Conservation (phyloP, 2,329 filamentous ascomycete species). For the Fusarium chlamydosporum region DNA sequence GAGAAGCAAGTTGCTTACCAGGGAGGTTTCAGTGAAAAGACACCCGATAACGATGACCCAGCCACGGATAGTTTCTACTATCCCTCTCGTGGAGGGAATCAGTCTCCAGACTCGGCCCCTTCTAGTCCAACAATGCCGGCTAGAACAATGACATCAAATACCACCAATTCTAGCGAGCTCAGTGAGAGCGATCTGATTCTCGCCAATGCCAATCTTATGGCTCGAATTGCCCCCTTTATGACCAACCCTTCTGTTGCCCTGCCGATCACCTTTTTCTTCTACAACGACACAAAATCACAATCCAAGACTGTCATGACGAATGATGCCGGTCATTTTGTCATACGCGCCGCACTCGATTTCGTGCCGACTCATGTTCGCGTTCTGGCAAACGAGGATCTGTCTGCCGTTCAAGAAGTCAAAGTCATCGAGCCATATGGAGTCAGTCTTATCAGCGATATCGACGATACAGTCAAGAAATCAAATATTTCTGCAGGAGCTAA, state of each 20-base stretch:
- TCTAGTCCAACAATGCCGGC: slow-evolving; percentile 60
- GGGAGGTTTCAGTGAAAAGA: slow-evolving; percentile 80
- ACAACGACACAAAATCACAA: slow-evolving; percentile 85
- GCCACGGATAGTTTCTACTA: slow-evolving; percentile 54
- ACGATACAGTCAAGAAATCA: slow-evolving; percentile 97
- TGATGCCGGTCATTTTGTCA: slow-evolving; percentile 87
- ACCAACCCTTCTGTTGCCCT: slow-evolving; percentile 82
- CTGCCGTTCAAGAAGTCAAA: slow-evolving; percentile 81
- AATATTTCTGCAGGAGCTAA: slow-evolving; percentile 88
- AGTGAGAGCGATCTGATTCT: slow-evolving; percentile 80
- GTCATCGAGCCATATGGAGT: slow-evolving; percentile 84
- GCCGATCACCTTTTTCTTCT: slow-evolving; percentile 94
- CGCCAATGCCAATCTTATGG: slow-evolving; percentile 90
- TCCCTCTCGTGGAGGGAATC: slow-evolving; percentile 52
- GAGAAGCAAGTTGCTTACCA: slow-evolving; percentile 79
- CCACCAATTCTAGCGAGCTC: slow-evolving; percentile 69
- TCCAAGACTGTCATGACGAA: slow-evolving; percentile 89
- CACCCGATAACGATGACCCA: slow-evolving; percentile 61
- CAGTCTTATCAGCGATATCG: slow-evolving; percentile 96
- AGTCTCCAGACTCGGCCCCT: slow-evolving; percentile 58
- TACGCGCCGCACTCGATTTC: slow-evolving; percentile 87
- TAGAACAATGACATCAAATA: slow-evolving; percentile 50
- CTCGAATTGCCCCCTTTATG: slow-evolving; percentile 89
- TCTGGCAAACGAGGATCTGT: slow-evolving; percentile 86
- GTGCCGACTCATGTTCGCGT: slow-evolving; percentile 91